Percentiles rank a stretch among this genome's conserved stretches.
Conservation (phyloP, 345 rosid species). For the Gossypium anomalum region DNA sequence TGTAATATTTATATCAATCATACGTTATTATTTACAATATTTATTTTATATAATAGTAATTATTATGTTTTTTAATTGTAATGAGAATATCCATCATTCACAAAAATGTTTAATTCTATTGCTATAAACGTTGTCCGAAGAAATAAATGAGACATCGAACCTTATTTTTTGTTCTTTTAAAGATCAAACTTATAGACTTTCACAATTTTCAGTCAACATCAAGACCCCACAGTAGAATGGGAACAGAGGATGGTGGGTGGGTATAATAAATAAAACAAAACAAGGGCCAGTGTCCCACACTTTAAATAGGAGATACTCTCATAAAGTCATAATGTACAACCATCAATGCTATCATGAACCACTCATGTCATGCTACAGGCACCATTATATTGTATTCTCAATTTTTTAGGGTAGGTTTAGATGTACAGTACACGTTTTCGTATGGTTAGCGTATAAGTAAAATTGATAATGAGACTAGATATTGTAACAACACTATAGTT, state of each 20-base stretch:
- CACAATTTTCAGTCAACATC: constrained; percentile 10
- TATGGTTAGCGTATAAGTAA: rapidly evolving
- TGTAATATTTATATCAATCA: too few species aligned
- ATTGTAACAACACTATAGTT: rapidly evolving
- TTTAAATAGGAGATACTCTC: not conserved
- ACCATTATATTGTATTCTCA: too few species aligned
- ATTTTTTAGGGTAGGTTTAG: too few species aligned
- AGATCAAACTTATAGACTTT: not conserved
- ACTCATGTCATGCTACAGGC: not conserved
- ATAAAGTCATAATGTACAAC: not conserved
- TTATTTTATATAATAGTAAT: too few species aligned
- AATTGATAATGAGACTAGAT: rapidly evolving
- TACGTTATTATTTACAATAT: too few species aligned
- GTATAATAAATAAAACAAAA: constrained; percentile 18
- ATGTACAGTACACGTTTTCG: rapidly evolving
- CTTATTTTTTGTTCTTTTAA: too few species aligned
- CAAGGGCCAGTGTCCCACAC: constrained; percentile 2
- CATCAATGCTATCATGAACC: not conserved
- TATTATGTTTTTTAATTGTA: too few species aligned
- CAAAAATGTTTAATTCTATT: too few species aligned
- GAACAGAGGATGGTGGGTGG: constrained; percentile 14
- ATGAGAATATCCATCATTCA: too few species aligned
- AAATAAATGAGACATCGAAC: too few species aligned
- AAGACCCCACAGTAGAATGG: constrained; percentile 23
- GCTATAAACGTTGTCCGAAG: too few species aligned